Percentiles rank a stretch among this genome's conserved stretches.
Evolutionary conservation across 1,139 yeast species (phyloP).

Genomic region (Pichia sp.): DNA sequence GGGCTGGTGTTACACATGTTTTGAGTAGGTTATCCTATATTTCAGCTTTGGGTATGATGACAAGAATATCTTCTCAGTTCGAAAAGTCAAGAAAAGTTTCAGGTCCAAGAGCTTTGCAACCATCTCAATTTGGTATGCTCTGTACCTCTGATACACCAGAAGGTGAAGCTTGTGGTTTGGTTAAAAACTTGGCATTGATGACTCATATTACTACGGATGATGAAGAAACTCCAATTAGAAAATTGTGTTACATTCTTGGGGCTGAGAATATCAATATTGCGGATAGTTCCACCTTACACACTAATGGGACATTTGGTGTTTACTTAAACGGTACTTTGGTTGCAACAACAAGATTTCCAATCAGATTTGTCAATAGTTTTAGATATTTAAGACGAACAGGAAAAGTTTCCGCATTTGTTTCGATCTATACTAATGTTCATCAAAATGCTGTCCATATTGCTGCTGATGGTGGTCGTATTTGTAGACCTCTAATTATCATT

Average conservation of each 20-base stretch:
- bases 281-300: conserved; percentile 80
- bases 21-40: conserved; percentile 85
- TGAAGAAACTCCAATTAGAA: conserved; percentile 83
- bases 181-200: conserved; percentile 93
- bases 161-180: conserved; percentile 99
- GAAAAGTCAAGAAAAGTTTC: conserved; percentile 97
- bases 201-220: conserved; percentile 98
- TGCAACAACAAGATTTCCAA: conserved; percentile 86
- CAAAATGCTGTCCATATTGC: conserved; percentile 95
- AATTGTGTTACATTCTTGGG: conserved; percentile 76
- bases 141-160: conserved; percentile 99
- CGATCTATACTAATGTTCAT: conserved; percentile 84
- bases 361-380: conserved; percentile 71
- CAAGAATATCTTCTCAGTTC: conserved; percentile 95
- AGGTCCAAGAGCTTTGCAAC: conserved; percentile 98
- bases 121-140: conserved; percentile 98
- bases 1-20: conserved; percentile 99
- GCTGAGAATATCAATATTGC: conserved; percentile 80
- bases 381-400: conserved; percentile 81
- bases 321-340: conserved; percentile 90
- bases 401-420: conserved; percentile 81
- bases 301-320: conserved; percentile 74
- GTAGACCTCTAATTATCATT: conserved; percentile 92
- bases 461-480: conserved; percentile 97
- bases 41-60: conserved; percentile 98